phyloP scores from a whole-genome alignment of 345 rosid species.

The Cardamine resedifolia region DNA sequence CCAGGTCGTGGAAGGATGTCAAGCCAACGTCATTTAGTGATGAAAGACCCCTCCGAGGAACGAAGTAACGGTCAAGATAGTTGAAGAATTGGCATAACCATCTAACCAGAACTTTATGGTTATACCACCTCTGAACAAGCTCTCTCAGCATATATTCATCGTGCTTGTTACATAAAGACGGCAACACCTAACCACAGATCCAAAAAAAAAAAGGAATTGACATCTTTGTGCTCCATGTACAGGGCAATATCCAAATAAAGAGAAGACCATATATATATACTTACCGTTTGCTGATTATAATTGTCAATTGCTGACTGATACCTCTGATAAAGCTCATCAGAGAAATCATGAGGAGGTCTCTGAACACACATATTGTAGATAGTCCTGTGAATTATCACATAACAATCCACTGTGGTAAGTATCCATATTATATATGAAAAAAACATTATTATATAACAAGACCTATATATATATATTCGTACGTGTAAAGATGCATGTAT shows the following conservation, averaged over 20 bases:
- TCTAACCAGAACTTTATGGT: slow-evolving; percentile 66
- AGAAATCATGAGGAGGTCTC: slow-evolving; percentile 60
- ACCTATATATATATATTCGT: no score
- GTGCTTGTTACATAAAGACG: slow-evolving; percentile 57
- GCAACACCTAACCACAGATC: slow-evolving; percentile 41
- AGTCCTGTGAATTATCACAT: slow-evolving; percentile 35
- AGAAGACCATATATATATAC: background rate
- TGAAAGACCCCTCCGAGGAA: slow-evolving; percentile 47
- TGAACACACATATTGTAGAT: slow-evolving; percentile 72
- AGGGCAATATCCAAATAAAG: background rate
- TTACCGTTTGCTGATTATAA: slow-evolving; percentile 50
- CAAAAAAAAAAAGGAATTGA: no score
- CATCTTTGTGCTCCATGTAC: background rate
- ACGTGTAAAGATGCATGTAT: slow-evolving; percentile 61
- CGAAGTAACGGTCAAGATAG: slow-evolving; percentile 72
- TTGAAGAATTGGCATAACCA: slow-evolving; percentile 72
- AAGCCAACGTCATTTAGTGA: slow-evolving; percentile 59
- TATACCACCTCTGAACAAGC: slow-evolving; percentile 65
- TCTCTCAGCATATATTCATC: slow-evolving; percentile 73
- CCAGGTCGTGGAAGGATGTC: slow-evolving; percentile 53
- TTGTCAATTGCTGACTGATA: slow-evolving; percentile 46
- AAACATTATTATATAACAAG: background rate
- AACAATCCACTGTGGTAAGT: background rate
- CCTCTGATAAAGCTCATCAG: slow-evolving; percentile 62
- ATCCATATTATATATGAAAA: background rate